Evolutionary conservation across 768 basidiomycete genomes (phyloP), one percentile per base, ranked within the genome.

Genomic region (Trametes villosa): DNA sequence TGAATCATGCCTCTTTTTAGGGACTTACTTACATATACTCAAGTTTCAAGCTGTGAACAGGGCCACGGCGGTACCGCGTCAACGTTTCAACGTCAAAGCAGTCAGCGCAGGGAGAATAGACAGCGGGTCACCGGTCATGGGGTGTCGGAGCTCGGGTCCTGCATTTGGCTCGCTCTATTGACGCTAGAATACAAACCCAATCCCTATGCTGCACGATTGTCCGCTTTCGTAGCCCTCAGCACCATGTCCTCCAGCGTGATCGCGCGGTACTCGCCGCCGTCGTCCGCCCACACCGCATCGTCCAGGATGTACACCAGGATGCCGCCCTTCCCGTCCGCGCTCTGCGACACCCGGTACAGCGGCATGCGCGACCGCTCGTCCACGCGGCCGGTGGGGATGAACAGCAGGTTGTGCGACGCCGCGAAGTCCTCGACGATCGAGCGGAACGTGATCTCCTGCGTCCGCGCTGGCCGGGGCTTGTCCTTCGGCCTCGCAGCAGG

Each of bases 241-340:
- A 96, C 90, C 94, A 98, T 94, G 61, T 92, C 90, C 68, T 96
- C 94, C 70, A 98, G 73, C 9, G 87, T 79, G 27, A 98, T 87
- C 4, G 96, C 95, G 60, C 83, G 79, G 72, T 86, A 92, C 15
- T 86, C 86, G 26, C 62, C 62, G 24, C 79, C 85, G 33, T 78
- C 79, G 9, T 85, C 80, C 3, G 90, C 89, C 90, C 96, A 98
- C 15, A 98, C 92, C 0, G 95, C 96, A 75, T 97, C 95, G 67
- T 97, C 95, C 65, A 86, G 78, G 42, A 98, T 83, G 75, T 96
- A 99, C 24, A 97, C 88, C 66, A 94, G 77, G 42, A 98, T 70
- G 0, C 96, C 96, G 9, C 92, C 91, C 68, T 87, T 89, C 12
- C 94, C 95, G 72, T 93, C 92, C 15, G 84, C 85, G 22, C 81